These are phyloP conservation scores for Tetrapyrgos nigripes DNA, from an alignment of 1,284 basidiomycete genomes.

Conservation along the genomic window DNA sequence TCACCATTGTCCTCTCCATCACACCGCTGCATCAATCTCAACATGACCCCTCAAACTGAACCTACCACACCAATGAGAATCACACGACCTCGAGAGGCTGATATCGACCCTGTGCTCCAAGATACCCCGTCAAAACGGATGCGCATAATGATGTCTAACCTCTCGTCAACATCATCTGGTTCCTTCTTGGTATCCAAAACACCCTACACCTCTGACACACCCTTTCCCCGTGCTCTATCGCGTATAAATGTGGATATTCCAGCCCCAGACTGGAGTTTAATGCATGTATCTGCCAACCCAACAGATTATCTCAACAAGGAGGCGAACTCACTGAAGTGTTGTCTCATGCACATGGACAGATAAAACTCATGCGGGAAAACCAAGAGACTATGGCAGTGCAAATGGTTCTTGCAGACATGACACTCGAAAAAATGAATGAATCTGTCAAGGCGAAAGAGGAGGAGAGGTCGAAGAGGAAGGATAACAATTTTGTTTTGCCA, in stretches of 20 bases:
- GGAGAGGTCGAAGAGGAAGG: constrained; percentile 14
- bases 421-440: constrained; percentile 25
- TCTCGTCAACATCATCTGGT: constrained; percentile 23
- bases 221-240: constrained; percentile 20
- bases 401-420: constrained; percentile 31
- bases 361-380: constrained; percentile 18
- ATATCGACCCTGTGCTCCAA: constrained; percentile 16
- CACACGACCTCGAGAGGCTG: background rate
- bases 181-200: constrained; percentile 28
- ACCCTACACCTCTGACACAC: constrained; percentile 15
- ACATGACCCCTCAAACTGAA: too few relatives aligned
- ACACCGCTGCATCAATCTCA: too few relatives aligned
- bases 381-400: constrained; percentile 29
- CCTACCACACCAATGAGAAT: background rate
- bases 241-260: constrained; percentile 3
- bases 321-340: constrained; percentile 13
- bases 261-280: constrained; percentile 24
- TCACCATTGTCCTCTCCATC: background rate
- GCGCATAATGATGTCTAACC: constrained; percentile 17
- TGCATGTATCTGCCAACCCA: background rate
- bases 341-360: constrained; percentile 11
- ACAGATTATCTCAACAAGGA: too few relatives aligned
- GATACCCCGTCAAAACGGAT: constrained; percentile 29
- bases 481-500: constrained; percentile 16
- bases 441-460: constrained; percentile 30